Evolutionary conservation across 345 rosid genomes (phyloP), one percentile per base, ranked within the genome.

Genomic region (Pugionium dolabratum): DNA sequence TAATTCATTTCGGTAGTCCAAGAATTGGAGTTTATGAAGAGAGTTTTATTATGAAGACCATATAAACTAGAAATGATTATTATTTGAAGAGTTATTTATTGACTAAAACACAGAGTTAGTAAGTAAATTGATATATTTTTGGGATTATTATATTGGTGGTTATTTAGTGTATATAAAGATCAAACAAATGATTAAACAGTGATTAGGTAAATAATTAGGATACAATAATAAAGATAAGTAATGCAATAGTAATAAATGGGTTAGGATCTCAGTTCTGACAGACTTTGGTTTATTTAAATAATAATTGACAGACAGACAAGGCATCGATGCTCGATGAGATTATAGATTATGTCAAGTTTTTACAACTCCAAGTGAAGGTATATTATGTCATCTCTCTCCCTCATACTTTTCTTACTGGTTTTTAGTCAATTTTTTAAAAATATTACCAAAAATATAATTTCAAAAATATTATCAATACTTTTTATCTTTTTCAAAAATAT

Each of bases 291-390:
- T 53, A 6, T 48, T 48, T 60, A 4, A 51, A 46, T 46, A 59
- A 54, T 78, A 76, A 80, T 75, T 79, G 83, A 79, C 96, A 94
- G 99, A 86, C 97, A 61, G 99, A 94, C 82, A 94, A 90, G 78
- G 99, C 99, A 76, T 90, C 99, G 39, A 94, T 90, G 99, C 96
- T 94, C 26, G 97, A 94, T 85, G 99, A 94, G 93, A 94, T 94
- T 74, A 86, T 94, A 81, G 99, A 94, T 74, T 94, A 94, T 78
- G 99, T 94, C 64, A 90, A 94, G 74, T 90, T 90, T 79, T 89
- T 94, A 64, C 99, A 90, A 89, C 99, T 94, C 66, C 99, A 94
- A 90, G 97, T 90, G 89, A 94, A 90, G 99, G 99, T 94, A 61
- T 18, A 18, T 18, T 18, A 18, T 18, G 18, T 18, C 43, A 45